phyloP scores from a whole-genome alignment of 176 grass and related monocot species.

The Oryza nivara region DNA sequence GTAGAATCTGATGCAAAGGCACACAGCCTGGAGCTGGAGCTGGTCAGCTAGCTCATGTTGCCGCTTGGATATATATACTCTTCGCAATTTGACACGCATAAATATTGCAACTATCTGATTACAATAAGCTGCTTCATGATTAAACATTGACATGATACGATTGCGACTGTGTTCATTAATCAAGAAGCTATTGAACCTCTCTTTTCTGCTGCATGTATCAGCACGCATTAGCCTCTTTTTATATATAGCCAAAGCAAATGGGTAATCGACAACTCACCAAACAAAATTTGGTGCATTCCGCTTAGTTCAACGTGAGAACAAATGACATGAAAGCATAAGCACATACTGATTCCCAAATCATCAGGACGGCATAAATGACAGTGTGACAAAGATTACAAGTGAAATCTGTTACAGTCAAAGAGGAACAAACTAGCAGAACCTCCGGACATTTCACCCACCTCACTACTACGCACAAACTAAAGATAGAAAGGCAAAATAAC shows the following conservation, averaged over 20 bases:
- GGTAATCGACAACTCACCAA: not conserved
- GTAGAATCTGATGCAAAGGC: slow-evolving; percentile 52
- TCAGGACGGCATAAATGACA: not conserved
- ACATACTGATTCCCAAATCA: not conserved
- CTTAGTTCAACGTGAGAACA: not conserved
- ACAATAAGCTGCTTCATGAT: not conserved
- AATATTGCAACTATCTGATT: not conserved
- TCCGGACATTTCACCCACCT: slow-evolving; percentile 19
- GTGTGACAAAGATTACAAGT: not conserved
- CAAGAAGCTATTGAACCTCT: not conserved
- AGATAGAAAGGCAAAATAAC: not conserved
- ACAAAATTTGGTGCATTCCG: not conserved
- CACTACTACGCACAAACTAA: slow-evolving; percentile 19
- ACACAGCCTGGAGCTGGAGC: not conserved
- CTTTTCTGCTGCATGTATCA: not conserved
- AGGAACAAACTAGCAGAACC: not conserved
- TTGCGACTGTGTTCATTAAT: not conserved
- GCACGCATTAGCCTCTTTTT: not conserved
- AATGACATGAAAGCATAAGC: not conserved
- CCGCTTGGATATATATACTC: not conserved
- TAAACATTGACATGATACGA: not conserved
- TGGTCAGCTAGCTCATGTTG: not conserved
- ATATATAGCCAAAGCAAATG: not conserved
- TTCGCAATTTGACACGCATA: not conserved
- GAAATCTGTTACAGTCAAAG: not conserved